Evolutionary conservation across 768 basidiomycete genomes (phyloP).

Genomic region (Amanita rimosa): DNA sequence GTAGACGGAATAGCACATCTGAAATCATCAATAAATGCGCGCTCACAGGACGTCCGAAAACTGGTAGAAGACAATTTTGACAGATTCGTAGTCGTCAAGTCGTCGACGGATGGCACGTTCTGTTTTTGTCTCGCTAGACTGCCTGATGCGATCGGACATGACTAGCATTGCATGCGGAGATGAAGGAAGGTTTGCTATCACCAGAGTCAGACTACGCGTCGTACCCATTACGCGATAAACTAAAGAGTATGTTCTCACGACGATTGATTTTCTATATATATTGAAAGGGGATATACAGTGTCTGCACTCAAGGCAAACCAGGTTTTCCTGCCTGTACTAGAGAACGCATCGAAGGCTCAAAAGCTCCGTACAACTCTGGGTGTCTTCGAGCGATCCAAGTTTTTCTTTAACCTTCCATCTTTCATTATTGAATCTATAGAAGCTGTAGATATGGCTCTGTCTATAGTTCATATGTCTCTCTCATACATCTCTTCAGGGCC

Average conservation of each 20-base stretch:
- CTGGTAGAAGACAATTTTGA: conserved; percentile 98
- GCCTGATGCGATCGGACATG: not conserved
- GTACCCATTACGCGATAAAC: conserved; percentile 66
- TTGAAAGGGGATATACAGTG: conserved; percentile 31
- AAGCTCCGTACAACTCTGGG: conserved; percentile 87
- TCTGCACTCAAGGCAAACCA: conserved; percentile 91
- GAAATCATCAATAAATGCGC: conserved; percentile 71
- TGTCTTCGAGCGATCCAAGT: conserved; percentile 93
- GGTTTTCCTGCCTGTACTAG: conserved; percentile 91
- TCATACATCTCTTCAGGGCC: conserved; percentile 42
- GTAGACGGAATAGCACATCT: conserved; percentile 66
- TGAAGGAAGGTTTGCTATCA: conserved; percentile 81
- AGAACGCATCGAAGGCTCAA: conserved; percentile 90
- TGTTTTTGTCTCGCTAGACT: not conserved
- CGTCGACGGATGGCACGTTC: conserved; percentile 79
- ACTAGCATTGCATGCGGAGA: conserved; percentile 79
- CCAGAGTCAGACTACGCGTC: conserved; percentile 74
- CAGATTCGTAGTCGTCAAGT: conserved; percentile 94
- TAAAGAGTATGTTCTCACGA: conserved; percentile 55
- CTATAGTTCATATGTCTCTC: not conserved
- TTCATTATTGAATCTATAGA: conserved; percentile 84
- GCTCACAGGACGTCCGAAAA: conserved; percentile 89
- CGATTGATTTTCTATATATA: not conserved
- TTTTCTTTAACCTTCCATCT: conserved; percentile 97
- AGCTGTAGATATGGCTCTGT: conserved; percentile 41